A percentile compares a stretch with the other conserved stretches of the same genome.
Conservation (phyloP, 441 rosid genomes). For the Syzygium syzygioides region DNA sequence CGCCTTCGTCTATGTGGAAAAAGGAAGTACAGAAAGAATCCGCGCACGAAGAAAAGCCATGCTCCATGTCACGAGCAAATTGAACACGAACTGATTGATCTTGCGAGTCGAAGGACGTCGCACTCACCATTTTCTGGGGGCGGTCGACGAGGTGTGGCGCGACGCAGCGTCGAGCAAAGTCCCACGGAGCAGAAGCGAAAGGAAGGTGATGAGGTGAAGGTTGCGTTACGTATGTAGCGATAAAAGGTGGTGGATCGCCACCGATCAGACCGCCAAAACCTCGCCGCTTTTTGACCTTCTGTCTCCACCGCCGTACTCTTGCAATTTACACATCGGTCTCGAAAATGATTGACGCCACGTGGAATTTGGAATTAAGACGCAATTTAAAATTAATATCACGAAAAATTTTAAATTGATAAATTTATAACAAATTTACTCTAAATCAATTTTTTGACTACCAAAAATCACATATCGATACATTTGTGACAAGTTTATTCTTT, state of each 20-base stretch:
- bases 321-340: background rate
- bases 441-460: no score
- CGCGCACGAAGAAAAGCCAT: background rate
- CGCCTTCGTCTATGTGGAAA: background rate
- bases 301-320: background rate
- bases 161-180: background rate
- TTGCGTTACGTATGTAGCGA: background rate
- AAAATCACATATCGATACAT: no score
- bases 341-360: background rate
- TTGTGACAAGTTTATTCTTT: no score
- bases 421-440: accelerated
- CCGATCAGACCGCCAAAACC: background rate
- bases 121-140: background rate
- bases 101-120: background rate
- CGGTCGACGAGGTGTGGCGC: background rate
- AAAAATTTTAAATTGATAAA: no score
- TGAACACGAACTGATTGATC: background rate
- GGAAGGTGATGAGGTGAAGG: background rate
- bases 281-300: background rate
- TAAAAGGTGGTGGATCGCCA: background rate
- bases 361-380: no score
- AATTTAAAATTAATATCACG: no score
- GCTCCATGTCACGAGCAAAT: background rate
- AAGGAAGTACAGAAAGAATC: no score
- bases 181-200: background rate